Conservation (phyloP, 1,139 yeast species). For the Suhomyces panamericanus region DNA sequence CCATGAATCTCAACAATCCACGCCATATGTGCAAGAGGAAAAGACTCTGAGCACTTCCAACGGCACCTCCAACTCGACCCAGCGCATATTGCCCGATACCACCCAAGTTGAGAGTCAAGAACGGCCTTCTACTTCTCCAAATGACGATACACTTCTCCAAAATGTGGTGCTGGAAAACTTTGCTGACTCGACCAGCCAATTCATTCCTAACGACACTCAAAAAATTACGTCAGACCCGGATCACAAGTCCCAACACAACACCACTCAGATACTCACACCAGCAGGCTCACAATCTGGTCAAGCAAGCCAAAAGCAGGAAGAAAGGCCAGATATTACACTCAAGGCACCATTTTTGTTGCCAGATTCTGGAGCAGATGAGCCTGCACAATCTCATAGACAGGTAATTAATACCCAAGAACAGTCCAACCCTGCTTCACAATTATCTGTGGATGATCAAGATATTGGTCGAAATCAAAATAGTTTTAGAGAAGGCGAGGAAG, state of each 20-base stretch:
- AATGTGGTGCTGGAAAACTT: not conserved
- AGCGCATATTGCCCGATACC: not conserved
- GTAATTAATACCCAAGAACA: slow-evolving; percentile 20
- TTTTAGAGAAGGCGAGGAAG: slow-evolving; percentile 10
- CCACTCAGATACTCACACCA: not conserved
- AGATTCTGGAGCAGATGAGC: not conserved
- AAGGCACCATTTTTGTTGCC: not conserved
- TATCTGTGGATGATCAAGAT: not conserved
- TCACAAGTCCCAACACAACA: not conserved
- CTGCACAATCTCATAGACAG: slow-evolving; percentile 15
- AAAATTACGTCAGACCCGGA: not conserved
- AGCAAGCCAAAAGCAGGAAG: not conserved
- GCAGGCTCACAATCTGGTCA: not conserved
- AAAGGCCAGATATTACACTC: not conserved
- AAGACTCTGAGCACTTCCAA: not conserved
- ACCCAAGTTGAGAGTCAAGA: not conserved
- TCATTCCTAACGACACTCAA: not conserved
- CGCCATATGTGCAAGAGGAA: not conserved
- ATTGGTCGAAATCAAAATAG: not conserved
- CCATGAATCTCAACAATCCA: not conserved
- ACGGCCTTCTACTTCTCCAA: not conserved
- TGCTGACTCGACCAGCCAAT: not conserved
- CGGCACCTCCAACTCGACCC: not conserved
- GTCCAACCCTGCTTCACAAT: slow-evolving; percentile 4
- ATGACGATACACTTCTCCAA: not conserved